Evolutionary conservation across 768 basidiomycete genomes (phyloP), one percentile per base, ranked within the genome.

Genomic region (Lactarius deliciosus): DNA sequence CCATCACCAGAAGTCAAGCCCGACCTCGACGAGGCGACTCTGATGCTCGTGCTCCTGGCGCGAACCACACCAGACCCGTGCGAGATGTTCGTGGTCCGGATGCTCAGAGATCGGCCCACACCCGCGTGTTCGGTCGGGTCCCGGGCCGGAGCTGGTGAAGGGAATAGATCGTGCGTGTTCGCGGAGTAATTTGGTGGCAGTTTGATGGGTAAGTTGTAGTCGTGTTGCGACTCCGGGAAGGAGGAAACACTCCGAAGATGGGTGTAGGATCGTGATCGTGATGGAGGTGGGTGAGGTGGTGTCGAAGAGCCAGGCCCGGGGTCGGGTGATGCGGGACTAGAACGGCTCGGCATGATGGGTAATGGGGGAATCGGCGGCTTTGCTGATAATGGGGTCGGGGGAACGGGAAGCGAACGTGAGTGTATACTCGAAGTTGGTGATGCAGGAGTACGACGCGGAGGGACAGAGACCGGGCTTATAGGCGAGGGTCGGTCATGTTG

Each of bases 171-270:
- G 30, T 38, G 66, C 11, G 63, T n/a, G 60, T 38, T 60, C n/a
- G 57, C 57, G 8, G 53, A 5, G 41, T 68, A 68, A 13, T 70
- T 57, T 4, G 63, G 69, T 36, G 69, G 69, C 3, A 50, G 43
- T 53, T 68, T 59, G 36, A 40, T 25, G 25, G 38, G 38, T 38
- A 13, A 38, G 4, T 38, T 1, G 38, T 38, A 38, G 13, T 0
- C 4, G 1, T 15, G 13, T 15, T 38, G 38, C 38, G 38, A 47
- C 13, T 56, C 18, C 5, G 61, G 18, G 30, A 54, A 55, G 4
- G 47, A 0, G 4, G 32, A n/a, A 6, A 40, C 5, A 32, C 38
- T 22, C 18, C 41, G 57, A 13, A 67, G 40, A 47, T 63, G 66
- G 8, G 66, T 3, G 41, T 36, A 36, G 5, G 62, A 64, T 16